Base-by-base conservation (phyloP, 2,329 filamentous ascomycete genomes). In the Xylariales sp. region DNA sequence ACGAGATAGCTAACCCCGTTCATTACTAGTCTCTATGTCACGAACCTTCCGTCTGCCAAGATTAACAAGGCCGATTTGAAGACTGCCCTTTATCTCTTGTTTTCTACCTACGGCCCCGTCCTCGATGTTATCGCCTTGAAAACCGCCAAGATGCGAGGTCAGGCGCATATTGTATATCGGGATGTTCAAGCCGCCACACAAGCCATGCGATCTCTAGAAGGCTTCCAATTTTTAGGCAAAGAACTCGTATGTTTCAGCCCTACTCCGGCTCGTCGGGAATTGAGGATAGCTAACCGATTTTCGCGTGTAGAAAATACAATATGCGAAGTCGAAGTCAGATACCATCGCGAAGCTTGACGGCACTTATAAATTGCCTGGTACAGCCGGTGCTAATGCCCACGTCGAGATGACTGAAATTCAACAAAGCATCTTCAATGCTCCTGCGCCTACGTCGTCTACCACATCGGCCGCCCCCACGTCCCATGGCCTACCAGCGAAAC, bases 111-210 rank as follows among this genome's bases (percentile, higher is more conserved):
- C 78, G 96, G 96, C 48, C 90, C 93, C 0, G 92, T 99, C 16
- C 88, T 99, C 66, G 96, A 99, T 78, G 89, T 99, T 23, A 92
- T 97, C 56, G 93, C 93, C 36, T 85, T 97, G 74, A 97, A 94
- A 83, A 97, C 93, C 1, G 86, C 86, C 79, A 93, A 93, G 82
- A 97, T 98, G 94, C 91, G 96, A 57, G 96, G 96, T 3, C 96
- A 99, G 81, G 96, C 96, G 69, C 96, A 98, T 77, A 84, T 99
- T 68, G 92, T 96, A 14, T 98, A 94, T 79, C 89, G 93, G 66
- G 95, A 99, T 78, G 85, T 95, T 41, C 92, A 97, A 73, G 90
- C 93, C n/a, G 93, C 94, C 59, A 97, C 94, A 30, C 93, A 97
- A 78, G 96, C 96, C 1, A 93, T 99, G 93, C 86, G 95, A 72